These are phyloP conservation scores for Lineolata rhizophorae DNA, from an alignment of 495 filamentous ascomycete genomes.

Conservation along the genomic window DNA sequence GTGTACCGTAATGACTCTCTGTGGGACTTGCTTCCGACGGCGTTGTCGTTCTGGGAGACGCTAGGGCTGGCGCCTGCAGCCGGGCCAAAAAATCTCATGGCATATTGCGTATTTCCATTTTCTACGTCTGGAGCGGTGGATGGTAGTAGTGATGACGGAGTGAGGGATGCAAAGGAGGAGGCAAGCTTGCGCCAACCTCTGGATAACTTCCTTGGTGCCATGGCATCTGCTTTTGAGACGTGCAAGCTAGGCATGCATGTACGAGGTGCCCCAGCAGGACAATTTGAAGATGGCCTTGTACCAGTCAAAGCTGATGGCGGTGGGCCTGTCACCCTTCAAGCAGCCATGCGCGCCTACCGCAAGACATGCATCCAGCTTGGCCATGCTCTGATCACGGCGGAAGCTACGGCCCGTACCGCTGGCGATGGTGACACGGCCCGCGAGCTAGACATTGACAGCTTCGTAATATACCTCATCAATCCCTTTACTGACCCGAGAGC, in stretches of 20 bases:
- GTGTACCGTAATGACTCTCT: slow-evolving; percentile 51
- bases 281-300: slow-evolving; percentile 36
- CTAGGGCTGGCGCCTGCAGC: slow-evolving; percentile 60
- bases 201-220: slow-evolving; percentile 44
- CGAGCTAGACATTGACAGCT: slow-evolving; percentile 23
- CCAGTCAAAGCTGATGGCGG: slow-evolving; percentile 21
- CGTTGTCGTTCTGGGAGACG: slow-evolving; percentile 76
- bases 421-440: slow-evolving; percentile 6
- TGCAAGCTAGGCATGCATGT: slow-evolving; percentile 56
- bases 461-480: slow-evolving; percentile 77
- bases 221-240: slow-evolving; percentile 55
- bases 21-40: slow-evolving; percentile 58
- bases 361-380: slow-evolving; percentile 11
- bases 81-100: slow-evolving; percentile 57
- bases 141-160: slow-evolving; percentile 25
- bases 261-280: slow-evolving; percentile 27
- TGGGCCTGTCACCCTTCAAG: slow-evolving; percentile 1
- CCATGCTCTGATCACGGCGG: slow-evolving; percentile 3
- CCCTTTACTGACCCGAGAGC: slow-evolving; percentile 39
- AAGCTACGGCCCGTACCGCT: slow-evolving; percentile 7
- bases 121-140: no score
- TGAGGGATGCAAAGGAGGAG: no score
- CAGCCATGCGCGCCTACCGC: slow-evolving; percentile 6
- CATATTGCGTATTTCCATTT: slow-evolving; percentile 73
- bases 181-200: no score